phyloP scores from a whole-genome alignment of 768 basidiomycete genomes.

The Suillus bovinus region DNA sequence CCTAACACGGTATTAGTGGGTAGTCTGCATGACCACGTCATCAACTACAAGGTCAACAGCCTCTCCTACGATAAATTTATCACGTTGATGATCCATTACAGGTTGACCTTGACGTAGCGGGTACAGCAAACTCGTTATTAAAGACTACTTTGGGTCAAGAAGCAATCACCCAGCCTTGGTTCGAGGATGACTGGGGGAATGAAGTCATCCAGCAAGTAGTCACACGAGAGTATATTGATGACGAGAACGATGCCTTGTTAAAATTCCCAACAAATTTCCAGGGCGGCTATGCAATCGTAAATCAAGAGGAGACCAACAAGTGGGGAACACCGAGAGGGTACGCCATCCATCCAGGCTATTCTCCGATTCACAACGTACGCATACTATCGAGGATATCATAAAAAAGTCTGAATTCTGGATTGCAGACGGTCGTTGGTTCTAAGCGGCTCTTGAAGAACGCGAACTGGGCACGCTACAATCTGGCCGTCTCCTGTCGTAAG shows the following conservation, averaged over 20 bases:
- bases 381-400: background rate
- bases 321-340: constrained; percentile 64
- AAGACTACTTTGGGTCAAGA: constrained; percentile 52
- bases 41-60: constrained; percentile 54
- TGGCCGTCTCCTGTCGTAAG: constrained; percentile 57
- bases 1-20: constrained; percentile 44
- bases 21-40: constrained; percentile 66
- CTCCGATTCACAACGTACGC: constrained; percentile 50
- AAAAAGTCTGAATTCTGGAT: constrained; percentile 2
- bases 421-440: constrained; percentile 55
- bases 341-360: constrained; percentile 59
- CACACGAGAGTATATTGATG: constrained; percentile 45
- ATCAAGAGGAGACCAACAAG: constrained; percentile 49
- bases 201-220: constrained; percentile 57
- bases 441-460: constrained; percentile 62
- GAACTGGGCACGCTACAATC: constrained; percentile 66
- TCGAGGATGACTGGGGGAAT: constrained; percentile 57
- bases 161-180: constrained; percentile 52
- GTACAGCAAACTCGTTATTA: constrained; percentile 57
- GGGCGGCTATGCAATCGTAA: constrained; percentile 58
- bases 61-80: background rate
- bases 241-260: constrained; percentile 51
- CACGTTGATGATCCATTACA: constrained; percentile 21
- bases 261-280: constrained; percentile 56
- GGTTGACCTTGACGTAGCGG: constrained; percentile 66